Evolutionary conservation across 345 rosid species (phyloP).

Genomic region (Turritis glabra): DNA sequence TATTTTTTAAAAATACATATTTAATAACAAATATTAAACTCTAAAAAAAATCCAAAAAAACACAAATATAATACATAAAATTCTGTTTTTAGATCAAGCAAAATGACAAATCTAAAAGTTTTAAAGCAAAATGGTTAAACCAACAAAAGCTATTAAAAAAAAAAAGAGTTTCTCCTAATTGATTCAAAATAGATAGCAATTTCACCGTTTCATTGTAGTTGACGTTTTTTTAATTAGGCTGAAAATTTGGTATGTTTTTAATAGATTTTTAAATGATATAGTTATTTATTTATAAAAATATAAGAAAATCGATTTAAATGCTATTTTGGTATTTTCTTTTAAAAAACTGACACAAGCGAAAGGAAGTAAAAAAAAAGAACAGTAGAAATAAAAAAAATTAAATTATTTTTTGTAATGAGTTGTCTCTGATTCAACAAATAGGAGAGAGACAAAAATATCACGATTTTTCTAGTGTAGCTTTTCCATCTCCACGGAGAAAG

Average conservation of each 20-base stretch:
- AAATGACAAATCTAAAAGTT: too few relatives aligned
- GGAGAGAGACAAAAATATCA: slow-evolving; percentile 24
- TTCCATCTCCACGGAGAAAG: not conserved
- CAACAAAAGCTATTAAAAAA: too few relatives aligned
- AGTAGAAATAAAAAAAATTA: not conserved
- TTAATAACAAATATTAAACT: too few relatives aligned
- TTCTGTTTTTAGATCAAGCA: too few relatives aligned
- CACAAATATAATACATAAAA: too few relatives aligned
- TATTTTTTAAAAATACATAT: too few relatives aligned
- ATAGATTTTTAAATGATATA: not conserved
- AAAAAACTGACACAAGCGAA: not conserved
- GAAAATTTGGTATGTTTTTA: not conserved
- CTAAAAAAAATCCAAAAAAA: too few relatives aligned
- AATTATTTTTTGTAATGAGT: too few relatives aligned
- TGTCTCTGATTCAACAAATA: slow-evolving; percentile 27
- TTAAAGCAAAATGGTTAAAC: too few relatives aligned
- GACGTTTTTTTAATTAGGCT: not conserved
- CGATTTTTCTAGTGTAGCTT: slow-evolving; percentile 11
- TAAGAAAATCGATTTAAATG: not conserved
- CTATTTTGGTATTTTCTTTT: not conserved
- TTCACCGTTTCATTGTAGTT: not conserved
- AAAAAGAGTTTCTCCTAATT: too few relatives aligned
- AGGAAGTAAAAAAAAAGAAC: not conserved
- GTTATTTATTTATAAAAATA: not conserved
- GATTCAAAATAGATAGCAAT: too few relatives aligned